Evolutionary conservation across 108 stramenopile species (phyloP).

Genomic region (Nitzschia palea): DNA sequence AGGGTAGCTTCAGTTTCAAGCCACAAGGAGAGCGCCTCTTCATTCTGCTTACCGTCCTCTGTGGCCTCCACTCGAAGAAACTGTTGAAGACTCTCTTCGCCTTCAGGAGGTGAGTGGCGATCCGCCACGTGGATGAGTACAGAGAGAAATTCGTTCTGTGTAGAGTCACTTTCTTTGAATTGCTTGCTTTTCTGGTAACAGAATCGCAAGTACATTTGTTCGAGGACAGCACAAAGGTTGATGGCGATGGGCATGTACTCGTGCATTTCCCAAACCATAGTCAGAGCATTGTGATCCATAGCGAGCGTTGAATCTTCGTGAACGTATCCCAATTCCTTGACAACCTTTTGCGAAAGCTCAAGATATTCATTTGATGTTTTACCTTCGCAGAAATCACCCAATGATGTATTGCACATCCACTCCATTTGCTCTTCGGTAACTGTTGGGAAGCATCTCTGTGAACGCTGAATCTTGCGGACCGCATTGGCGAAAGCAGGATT

Average conservation of each 20-base stretch:
- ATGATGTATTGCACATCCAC: slow-evolving; percentile 75
- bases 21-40: slow-evolving; percentile 74
- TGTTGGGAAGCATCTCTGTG: slow-evolving; percentile 78
- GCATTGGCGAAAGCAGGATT: slow-evolving; percentile 66
- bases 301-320: slow-evolving; percentile 68
- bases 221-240: slow-evolving; percentile 72
- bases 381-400: slow-evolving; percentile 83
- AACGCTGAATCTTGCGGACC: slow-evolving; percentile 69
- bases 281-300: slow-evolving; percentile 87
- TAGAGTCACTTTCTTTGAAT: slow-evolving; percentile 80
- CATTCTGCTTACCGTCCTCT: slow-evolving; percentile 69
- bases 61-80: slow-evolving; percentile 57
- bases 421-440: slow-evolving; percentile 80
- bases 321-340: slow-evolving; percentile 79
- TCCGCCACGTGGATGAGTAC: slow-evolving; percentile 86
- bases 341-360: slow-evolving; percentile 60
- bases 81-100: slow-evolving; percentile 81
- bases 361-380: slow-evolving; percentile 65
- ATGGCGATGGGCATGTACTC: slow-evolving; percentile 79
- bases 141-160: slow-evolving; percentile 86
- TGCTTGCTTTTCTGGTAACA: slow-evolving; percentile 87
- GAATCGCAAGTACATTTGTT: slow-evolving; percentile 78
- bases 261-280: slow-evolving; percentile 87
- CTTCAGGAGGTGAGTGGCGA: slow-evolving; percentile 74
- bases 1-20: slow-evolving; percentile 74